phyloP scores from a whole-genome alignment of 2,329 filamentous ascomycete genomes.

The Epichloe sibirici region DNA sequence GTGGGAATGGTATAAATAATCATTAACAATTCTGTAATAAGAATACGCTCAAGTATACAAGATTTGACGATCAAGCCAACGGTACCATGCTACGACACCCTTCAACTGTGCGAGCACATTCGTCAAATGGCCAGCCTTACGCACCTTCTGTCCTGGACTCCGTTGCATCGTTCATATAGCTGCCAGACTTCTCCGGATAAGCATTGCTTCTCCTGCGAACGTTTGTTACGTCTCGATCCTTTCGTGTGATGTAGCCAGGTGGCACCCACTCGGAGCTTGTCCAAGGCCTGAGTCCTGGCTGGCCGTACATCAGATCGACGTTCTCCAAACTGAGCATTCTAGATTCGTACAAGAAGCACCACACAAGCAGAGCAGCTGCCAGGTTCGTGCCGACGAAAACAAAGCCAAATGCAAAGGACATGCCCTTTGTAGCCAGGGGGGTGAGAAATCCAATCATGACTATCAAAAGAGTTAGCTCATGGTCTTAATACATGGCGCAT shows the following conservation, averaged over 20 bases:
- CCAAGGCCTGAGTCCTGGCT: conserved; percentile 46
- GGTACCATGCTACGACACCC: background rate
- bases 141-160: conserved; percentile 5
- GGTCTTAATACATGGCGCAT: background rate
- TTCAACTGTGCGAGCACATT: background rate
- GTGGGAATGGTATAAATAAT: no score
- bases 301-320: conserved; percentile 58
- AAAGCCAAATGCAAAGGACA: conserved; percentile 52
- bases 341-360: conserved; percentile 58
- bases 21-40: background rate
- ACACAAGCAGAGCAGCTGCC: conserved; percentile 45
- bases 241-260: conserved; percentile 29
- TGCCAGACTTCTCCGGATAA: conserved; percentile 5
- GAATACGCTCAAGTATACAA: background rate
- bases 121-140: background rate
- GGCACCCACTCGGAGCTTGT: conserved; percentile 42
- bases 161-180: conserved; percentile 1
- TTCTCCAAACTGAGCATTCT: conserved; percentile 56
- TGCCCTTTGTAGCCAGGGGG: conserved; percentile 48
- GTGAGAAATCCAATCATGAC: conserved; percentile 57
- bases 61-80: background rate
- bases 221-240: conserved; percentile 20
- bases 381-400: conserved; percentile 54
- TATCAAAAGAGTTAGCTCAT: conserved; percentile 7
- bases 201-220: conserved; percentile 12